These are phyloP conservation scores for Exophiala oligosperma DNA, from an alignment of 2,329 filamentous ascomycete genomes.

Conservation along the genomic window DNA sequence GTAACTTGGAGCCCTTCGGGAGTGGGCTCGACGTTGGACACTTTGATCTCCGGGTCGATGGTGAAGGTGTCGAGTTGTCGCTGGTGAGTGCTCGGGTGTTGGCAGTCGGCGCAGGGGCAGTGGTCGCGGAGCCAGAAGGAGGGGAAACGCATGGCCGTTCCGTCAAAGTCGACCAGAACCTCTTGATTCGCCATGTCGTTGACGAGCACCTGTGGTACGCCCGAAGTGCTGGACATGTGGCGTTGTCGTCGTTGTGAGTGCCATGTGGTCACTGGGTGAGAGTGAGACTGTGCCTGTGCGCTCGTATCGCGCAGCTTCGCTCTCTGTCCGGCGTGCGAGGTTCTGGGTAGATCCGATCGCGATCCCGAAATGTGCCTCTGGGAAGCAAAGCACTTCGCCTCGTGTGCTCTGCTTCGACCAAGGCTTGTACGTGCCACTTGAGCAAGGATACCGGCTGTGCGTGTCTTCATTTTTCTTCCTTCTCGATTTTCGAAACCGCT, in stretches of 20 bases:
- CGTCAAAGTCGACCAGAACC: conserved; percentile 28
- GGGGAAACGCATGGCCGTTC: conserved; percentile 25
- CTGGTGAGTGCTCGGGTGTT: conserved; percentile 71
- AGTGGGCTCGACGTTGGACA: conserved; percentile 2
- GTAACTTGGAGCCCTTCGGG: conserved; percentile 19
- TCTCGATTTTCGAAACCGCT: too few relatives aligned
- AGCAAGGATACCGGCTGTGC: too few relatives aligned
- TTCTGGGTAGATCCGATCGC: too few relatives aligned
- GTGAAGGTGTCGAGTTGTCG: conserved; percentile 67
- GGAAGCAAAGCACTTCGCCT: too few relatives aligned
- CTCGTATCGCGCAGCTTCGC: too few relatives aligned
- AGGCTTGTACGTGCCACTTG: too few relatives aligned
- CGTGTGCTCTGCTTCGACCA: too few relatives aligned
- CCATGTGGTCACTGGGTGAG: too few relatives aligned
- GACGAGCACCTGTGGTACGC: conserved; percentile 21
- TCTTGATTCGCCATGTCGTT: conserved; percentile 31
- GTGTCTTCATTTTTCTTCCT: too few relatives aligned
- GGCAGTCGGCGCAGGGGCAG: conserved; percentile 67
- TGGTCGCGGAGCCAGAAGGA: conserved; percentile 59
- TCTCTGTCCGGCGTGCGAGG: too few relatives aligned
- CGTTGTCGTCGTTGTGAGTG: background rate
- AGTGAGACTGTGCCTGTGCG: too few relatives aligned
- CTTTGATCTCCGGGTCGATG: conserved; percentile 42
- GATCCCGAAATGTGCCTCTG: too few relatives aligned
- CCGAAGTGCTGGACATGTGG: background rate